Percentiles rank a stretch among this genome's conserved stretches.
phyloP scores from a whole-genome alignment of 2,329 filamentous ascomycete species.

The Aureobasidium sp. region DNA sequence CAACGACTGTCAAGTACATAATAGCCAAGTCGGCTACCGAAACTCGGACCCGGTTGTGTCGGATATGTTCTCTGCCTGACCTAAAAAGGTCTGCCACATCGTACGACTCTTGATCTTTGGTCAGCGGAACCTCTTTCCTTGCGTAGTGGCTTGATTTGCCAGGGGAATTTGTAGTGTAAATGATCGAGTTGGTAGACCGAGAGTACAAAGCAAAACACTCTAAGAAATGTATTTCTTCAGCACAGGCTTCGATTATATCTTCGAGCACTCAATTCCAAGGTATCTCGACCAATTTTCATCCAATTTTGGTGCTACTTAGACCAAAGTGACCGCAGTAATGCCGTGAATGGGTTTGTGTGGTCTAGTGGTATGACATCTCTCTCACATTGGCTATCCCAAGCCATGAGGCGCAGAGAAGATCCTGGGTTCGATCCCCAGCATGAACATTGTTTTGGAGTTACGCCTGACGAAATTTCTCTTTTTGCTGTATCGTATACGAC shows the following conservation, averaged over 20 bases:
- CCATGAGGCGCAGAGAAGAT: conserved; percentile 19
- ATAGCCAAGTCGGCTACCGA: neutral
- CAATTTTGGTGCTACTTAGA: too few species aligned
- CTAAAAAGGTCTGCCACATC: neutral
- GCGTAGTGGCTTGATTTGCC: neutral
- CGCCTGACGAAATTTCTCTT: too few species aligned
- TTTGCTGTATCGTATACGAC: too few species aligned
- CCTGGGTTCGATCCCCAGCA: conserved; percentile 26
- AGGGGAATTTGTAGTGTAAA: neutral
- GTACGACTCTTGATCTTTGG: neutral
- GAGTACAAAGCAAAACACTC: too few species aligned
- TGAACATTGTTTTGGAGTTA: neutral
- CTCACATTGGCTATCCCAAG: conserved; percentile 16
- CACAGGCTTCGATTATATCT: too few species aligned
- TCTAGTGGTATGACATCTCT: conserved; percentile 28
- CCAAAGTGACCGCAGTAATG: too few species aligned
- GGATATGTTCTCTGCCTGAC: neutral
- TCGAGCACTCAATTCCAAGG: too few species aligned
- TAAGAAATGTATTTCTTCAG: too few species aligned
- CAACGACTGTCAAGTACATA: neutral
- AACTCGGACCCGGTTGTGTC: neutral
- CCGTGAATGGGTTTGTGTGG: conserved; percentile 12
- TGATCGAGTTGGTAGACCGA: too few species aligned
- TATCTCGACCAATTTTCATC: too few species aligned
- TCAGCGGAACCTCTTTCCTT: neutral